Base-by-base conservation (phyloP, 164 flowering plant genomes). In the Macadamia tetraphylla region DNA sequence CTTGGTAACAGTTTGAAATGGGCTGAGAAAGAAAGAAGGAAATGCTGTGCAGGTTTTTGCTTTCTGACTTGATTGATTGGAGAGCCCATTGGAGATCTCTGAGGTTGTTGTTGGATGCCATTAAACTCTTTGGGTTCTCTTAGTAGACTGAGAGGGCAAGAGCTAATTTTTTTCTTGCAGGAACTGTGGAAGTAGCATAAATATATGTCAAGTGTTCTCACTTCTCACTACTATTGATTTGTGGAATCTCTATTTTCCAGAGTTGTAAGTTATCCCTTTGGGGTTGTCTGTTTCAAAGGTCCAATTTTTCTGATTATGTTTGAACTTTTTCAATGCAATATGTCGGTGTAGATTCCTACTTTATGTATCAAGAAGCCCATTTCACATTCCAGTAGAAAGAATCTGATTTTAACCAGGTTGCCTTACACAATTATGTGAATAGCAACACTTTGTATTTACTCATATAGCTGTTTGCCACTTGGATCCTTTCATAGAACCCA, bases 21-120 rank as follows among this genome's bases (percentile, higher is more conserved):
- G 86, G 83, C 51, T 88, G 89, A 70, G 82, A 81, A 43, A 85
- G 83, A 77, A 66, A 68, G 81, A 94, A 85, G 69, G 96, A 85
- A 63, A 94, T 70, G 71, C 62, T 85, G 35, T 87, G 87, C 3
- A 88, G 79, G 72, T 64, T 74, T 55, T 79, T 60, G 65, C 61
- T 79, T 52, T 72, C 81, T 1, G 91, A 84, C 64, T 74, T 71
- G 44, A 88, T 60, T 18, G 76, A 77, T 64, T 82, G 83, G 55
- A 85, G 76, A 64, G 77, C 77, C 91, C 90, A 86, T 76, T 84
- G 80, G 12, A 93, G 88, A 64, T 87, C 90, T 73, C 66, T 80
- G 53, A 74, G 56, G 65, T 68, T 80, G 70, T 76, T 80, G 72
- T 66, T 76, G 64, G 83, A 63, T 64, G 87, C 85, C 89, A 86